These are phyloP conservation scores for Didymellaceae sp. DNA, from an alignment of 2,329 filamentous ascomycete genomes.

Conservation along the genomic window DNA sequence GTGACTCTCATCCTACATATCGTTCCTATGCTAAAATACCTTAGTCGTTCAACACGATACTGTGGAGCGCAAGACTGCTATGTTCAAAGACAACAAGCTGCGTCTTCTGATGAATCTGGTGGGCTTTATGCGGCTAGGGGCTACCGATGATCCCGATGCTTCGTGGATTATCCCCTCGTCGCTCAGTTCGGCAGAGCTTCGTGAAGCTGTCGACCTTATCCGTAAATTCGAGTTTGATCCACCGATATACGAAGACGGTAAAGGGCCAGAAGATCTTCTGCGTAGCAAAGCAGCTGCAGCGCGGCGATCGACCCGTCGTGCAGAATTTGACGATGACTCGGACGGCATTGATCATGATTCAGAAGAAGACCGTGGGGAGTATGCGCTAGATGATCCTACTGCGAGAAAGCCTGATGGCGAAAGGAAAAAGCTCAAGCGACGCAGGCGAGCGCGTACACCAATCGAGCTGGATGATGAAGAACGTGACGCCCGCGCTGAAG, in stretches of 20 bases:
- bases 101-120: constrained; percentile 81
- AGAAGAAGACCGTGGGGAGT: constrained; percentile 64
- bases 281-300: constrained; percentile 68
- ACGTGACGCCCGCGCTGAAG: constrained; percentile 64
- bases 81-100: constrained; percentile 89
- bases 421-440: constrained; percentile 63
- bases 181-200: constrained; percentile 69
- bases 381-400: constrained; percentile 73
- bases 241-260: constrained; percentile 76
- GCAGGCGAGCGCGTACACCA: constrained; percentile 60
- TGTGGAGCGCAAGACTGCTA: constrained; percentile 70
- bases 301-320: constrained; percentile 51
- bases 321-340: constrained; percentile 73
- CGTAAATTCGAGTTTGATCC: constrained; percentile 80
- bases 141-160: constrained; percentile 76
- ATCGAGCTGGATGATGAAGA: constrained; percentile 69
- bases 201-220: constrained; percentile 73
- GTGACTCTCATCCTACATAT: constrained; percentile 10
- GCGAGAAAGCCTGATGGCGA: constrained; percentile 60
- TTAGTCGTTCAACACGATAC: constrained; percentile 62
- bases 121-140: constrained; percentile 69
- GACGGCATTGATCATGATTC: constrained; percentile 65
- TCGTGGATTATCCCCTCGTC: constrained; percentile 77
- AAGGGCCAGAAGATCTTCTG: constrained; percentile 78
- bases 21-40: constrained; percentile 23